A percentile compares a stretch with the other conserved stretches of the same genome.
These are phyloP conservation scores for Rhodotorula glutinis DNA, from an alignment of 1,284 basidiomycete species.

Conservation along the genomic window DNA sequence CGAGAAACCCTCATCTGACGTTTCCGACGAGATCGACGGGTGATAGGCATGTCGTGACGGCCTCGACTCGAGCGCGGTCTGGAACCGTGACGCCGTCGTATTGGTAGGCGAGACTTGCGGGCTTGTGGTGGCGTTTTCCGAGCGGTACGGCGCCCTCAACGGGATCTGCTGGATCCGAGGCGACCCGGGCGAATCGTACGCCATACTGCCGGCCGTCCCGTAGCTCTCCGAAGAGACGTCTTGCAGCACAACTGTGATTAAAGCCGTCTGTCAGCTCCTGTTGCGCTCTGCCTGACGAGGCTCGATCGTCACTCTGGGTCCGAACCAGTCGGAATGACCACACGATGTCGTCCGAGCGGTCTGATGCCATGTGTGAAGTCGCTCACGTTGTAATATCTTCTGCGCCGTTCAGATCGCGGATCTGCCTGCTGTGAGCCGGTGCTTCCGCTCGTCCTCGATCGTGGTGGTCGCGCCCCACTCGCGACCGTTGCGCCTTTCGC, in stretches of 20 bases:
- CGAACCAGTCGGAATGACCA: too few species aligned
- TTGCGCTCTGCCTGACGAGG: too few species aligned
- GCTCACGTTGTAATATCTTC: too few species aligned
- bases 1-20: slow-evolving; percentile 9
- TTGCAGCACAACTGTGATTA: too few species aligned
- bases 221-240: too few species aligned
- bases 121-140: not conserved
- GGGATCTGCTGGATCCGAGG: not conserved
- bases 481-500: not conserved
- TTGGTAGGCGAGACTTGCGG: slow-evolving; percentile 1
- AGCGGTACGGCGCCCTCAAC: not conserved
- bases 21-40: slow-evolving; percentile 20
- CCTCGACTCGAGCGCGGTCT: slow-evolving; percentile 19
- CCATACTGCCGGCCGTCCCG: not conserved
- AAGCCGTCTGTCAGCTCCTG: too few species aligned
- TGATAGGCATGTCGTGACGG: slow-evolving; percentile 12
- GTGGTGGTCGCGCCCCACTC: not conserved
- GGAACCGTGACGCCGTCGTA: slow-evolving; percentile 19
- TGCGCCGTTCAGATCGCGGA: too few species aligned
- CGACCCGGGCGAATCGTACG: slow-evolving; percentile 5
- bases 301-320: too few species aligned
- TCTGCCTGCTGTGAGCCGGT: too few species aligned
- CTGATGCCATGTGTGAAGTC: too few species aligned
- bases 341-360: too few species aligned
- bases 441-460: too few species aligned